These are phyloP conservation scores for Myotisia sp. DNA, from an alignment of 2,329 filamentous ascomycete genomes.

Conservation along the genomic window DNA sequence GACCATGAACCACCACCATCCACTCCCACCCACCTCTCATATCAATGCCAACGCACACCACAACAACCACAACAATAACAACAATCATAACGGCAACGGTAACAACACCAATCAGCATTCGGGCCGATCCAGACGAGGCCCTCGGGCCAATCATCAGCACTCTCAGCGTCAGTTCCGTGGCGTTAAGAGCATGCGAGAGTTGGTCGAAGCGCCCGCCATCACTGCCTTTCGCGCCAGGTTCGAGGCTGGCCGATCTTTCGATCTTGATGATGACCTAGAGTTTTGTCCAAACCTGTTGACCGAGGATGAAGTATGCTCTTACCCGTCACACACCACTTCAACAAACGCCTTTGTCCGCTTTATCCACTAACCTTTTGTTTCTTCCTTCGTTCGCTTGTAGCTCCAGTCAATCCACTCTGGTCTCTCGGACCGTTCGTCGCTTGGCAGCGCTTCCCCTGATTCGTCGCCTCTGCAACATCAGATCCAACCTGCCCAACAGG, in stretches of 20 bases:
- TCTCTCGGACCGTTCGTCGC: constrained; percentile 79
- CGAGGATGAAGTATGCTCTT: constrained; percentile 64
- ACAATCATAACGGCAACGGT: constrained; percentile 26
- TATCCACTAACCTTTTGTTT: not conserved
- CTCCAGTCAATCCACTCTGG: constrained; percentile 82
- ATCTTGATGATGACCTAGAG: constrained; percentile 88
- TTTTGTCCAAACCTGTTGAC: constrained; percentile 89
- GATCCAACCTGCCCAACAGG: constrained; percentile 55
- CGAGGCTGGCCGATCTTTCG: constrained; percentile 83
- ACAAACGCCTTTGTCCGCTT: too few species aligned
- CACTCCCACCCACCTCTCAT: too few species aligned
- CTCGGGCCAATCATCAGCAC: constrained; percentile 68
- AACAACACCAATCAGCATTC: constrained; percentile 62
- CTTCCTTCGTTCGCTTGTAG: constrained; percentile 37
- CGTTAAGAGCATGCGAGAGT: constrained; percentile 73
- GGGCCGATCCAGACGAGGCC: constrained; percentile 70
- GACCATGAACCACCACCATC: constrained; percentile 36
- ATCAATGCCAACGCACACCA: constrained; percentile 32
- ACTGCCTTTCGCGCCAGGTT: constrained; percentile 73
- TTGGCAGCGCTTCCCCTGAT: constrained; percentile 87
- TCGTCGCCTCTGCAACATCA: constrained; percentile 81
- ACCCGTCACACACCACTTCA: constrained; percentile 3
- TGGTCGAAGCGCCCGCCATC: constrained; percentile 62
- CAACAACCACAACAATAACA: constrained; percentile 34
- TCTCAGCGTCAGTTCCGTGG: constrained; percentile 74